Conservation (phyloP, 2,329 filamentous ascomycete species). For the Sclerotinia spermophila region DNA sequence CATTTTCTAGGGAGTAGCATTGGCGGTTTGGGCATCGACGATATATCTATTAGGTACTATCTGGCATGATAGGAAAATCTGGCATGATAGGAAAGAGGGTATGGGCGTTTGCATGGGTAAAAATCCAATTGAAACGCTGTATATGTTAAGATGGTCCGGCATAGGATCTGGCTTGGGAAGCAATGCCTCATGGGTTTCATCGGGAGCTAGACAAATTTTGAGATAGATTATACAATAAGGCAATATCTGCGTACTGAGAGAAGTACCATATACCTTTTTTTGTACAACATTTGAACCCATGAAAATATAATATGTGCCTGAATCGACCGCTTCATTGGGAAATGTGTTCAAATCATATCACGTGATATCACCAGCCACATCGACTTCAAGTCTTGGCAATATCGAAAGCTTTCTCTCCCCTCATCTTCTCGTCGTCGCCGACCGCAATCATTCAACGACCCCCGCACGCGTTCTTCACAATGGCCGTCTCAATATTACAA, state of each 20-base stretch:
- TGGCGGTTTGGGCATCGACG: background rate
- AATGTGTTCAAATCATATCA: background rate
- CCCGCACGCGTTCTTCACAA: background rate
- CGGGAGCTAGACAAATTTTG: background rate
- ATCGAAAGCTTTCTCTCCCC: slow-evolving; percentile 13
- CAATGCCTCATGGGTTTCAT: slow-evolving; percentile 13
- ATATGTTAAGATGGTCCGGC: slow-evolving; percentile 10
- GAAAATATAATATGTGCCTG: background rate
- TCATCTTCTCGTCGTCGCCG: background rate
- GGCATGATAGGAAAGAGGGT: slow-evolving; percentile 27
- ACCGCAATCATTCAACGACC: background rate
- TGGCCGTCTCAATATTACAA: slow-evolving; percentile 3
- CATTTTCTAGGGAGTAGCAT: slow-evolving; percentile 11
- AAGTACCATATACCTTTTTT: background rate
- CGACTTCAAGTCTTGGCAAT: background rate
- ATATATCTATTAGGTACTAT: slow-evolving; percentile 20
- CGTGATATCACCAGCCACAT: background rate
- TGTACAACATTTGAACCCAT: background rate
- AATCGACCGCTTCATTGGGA: background rate
- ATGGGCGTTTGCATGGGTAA: slow-evolving; percentile 15
- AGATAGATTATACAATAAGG: slow-evolving; percentile 12
- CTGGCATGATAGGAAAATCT: slow-evolving; percentile 26
- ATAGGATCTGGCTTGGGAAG: slow-evolving; percentile 17
- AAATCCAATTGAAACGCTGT: background rate
- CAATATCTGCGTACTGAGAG: slow-evolving; percentile 8